Evolutionary conservation across 1,284 basidiomycete species (phyloP).

Genomic region (Phenoliferia sp.): DNA sequence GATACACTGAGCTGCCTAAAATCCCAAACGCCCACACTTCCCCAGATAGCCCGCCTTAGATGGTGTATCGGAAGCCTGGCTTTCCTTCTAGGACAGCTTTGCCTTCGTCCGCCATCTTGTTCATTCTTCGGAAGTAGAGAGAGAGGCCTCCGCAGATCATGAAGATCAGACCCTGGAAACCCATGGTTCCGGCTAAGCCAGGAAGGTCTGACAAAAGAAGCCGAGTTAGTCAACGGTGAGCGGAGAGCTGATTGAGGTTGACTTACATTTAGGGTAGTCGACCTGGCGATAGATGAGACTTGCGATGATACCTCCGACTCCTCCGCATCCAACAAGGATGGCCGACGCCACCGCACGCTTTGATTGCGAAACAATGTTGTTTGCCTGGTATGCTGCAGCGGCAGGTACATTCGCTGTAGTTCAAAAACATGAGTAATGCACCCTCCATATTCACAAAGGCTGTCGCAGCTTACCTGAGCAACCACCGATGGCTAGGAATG

Average conservation of each 20-base stretch:
- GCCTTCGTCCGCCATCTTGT: background rate
- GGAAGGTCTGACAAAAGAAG: slow-evolving; percentile 20
- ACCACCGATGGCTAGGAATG: slow-evolving; percentile 45
- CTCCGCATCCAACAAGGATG: slow-evolving; percentile 65
- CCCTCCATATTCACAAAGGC: background rate
- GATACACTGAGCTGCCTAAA: too few relatives aligned
- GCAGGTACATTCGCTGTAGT: slow-evolving; percentile 37
- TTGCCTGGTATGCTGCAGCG: slow-evolving; percentile 41
- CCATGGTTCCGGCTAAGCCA: slow-evolving; percentile 32
- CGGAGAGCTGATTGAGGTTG: slow-evolving; percentile 20
- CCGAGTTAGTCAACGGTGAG: background rate
- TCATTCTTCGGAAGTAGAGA: background rate
- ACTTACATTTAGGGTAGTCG: slow-evolving; percentile 32
- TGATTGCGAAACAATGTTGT: slow-evolving; percentile 43
- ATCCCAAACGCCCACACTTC: too few relatives aligned
- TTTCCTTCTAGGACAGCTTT: background rate
- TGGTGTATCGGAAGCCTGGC: background rate
- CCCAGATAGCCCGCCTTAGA: background rate
- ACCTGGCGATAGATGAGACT: slow-evolving; percentile 37
- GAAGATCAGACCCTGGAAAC: slow-evolving; percentile 36
- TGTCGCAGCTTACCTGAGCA: slow-evolving; percentile 19
- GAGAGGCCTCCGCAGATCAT: slow-evolving; percentile 24
- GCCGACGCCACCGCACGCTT: slow-evolving; percentile 42
- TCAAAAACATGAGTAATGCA: background rate
- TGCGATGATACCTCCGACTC: slow-evolving; percentile 54